These are phyloP conservation scores for Glycine soja DNA, from an alignment of 306 rosid genomes.

Conservation along the genomic window DNA sequence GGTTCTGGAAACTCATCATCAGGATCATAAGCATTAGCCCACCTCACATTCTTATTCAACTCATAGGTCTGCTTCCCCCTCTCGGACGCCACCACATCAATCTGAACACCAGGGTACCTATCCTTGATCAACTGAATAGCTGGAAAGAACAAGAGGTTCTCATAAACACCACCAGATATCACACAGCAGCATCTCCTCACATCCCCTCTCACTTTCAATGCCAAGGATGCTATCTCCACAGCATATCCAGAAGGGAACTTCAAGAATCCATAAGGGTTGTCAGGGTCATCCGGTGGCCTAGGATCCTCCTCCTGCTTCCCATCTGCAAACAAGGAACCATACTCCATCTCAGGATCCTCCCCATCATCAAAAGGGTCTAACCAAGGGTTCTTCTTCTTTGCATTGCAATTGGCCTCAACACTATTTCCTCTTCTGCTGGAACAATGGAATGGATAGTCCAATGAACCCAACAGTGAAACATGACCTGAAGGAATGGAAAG, in stretches of 20 bases:
- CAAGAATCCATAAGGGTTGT: conserved; percentile 77
- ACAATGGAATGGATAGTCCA: conserved; percentile 20
- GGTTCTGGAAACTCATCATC: conserved; percentile 78
- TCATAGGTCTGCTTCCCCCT: conserved; percentile 85
- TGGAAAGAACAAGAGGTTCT: conserved; percentile 78
- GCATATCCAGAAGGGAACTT: conserved; percentile 77
- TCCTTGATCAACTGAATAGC: conserved; percentile 78
- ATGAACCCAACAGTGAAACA: conserved; percentile 47
- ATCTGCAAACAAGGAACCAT: conserved; percentile 68
- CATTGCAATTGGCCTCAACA: conserved; percentile 38
- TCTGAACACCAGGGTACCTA: conserved; percentile 83
- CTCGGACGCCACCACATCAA: conserved; percentile 68
- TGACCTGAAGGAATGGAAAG: conserved; percentile 58
- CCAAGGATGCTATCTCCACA: conserved; percentile 78
- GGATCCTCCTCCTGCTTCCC: conserved; percentile 92
- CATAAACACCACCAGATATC: conserved; percentile 87
- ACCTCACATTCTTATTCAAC: conserved; percentile 87
- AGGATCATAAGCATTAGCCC: conserved; percentile 77
- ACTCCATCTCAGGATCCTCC: conserved; percentile 76
- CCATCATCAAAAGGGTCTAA: conserved; percentile 85
- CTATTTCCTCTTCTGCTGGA: conserved; percentile 39
- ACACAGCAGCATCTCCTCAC: conserved; percentile 89
- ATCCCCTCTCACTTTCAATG: conserved; percentile 75
- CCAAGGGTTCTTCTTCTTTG: conserved; percentile 73
- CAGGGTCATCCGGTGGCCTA: conserved; percentile 78